Evolutionary conservation across 208 protist species (phyloP), one percentile per base, ranked within the genome.

Genomic region (Strigomonas galati): DNA sequence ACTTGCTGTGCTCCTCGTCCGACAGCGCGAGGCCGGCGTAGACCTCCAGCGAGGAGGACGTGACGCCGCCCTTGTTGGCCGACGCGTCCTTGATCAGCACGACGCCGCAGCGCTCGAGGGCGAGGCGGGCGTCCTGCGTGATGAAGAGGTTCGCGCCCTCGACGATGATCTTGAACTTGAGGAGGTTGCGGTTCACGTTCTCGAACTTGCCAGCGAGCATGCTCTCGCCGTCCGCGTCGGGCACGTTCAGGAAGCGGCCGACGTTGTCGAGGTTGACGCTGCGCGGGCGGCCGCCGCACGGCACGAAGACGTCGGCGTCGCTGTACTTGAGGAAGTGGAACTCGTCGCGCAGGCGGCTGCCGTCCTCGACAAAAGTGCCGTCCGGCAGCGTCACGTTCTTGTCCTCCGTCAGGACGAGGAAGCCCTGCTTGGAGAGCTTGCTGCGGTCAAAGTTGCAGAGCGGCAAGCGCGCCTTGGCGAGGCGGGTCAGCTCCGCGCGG

Each of bases 91-190:
- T 95, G 68, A 97, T 91, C 14, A 95, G 71, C 17, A 77, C 71
- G 17, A 97, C 84, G 40, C 92, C 93, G 48, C 77, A 83, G 48
- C 89, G 82, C 84, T 97, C 93, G 3, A 97, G 66, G 21, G 92
- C 88, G n/a, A 95, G 71, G 43, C 96, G 85, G 31, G 95, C 95
- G 60, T 97, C 94, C 70, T 98, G 92, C 14, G 97, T 98, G 64
- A 98, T 91, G 81, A 98, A 99, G 24, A 99, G 77, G 81, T 99
- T 99, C n/a, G 97, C 97, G 40, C 97, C 97, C 71, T 99, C 97
- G 21, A 98, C 88, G 77, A 99, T 98, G 69, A 94, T 91, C 81
- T 95, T 94, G 79, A 92, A 98, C 75, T 91, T 85, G 24, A 85
- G 85, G 59, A 78, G 60, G 51, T 93, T 68, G 19, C 53, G 64